Base-by-base conservation (phyloP, 1,284 basidiomycete species). In the Apiotrichum gracile region DNA sequence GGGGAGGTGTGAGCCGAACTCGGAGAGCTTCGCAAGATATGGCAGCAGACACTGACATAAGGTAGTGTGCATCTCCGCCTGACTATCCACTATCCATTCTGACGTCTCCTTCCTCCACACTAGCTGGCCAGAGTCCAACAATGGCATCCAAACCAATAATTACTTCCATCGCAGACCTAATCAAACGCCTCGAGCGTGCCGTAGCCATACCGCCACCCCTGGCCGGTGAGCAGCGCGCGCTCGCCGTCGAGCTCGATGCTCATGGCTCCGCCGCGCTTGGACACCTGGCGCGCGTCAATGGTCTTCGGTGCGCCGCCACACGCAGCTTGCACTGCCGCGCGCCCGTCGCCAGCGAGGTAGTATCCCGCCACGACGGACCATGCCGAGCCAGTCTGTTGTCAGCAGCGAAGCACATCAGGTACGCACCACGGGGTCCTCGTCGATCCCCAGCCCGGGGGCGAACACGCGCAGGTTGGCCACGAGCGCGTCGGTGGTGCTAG, bases 371-470 rank as follows among this genome's bases (percentile, higher is more conserved):
- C 49, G 26, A 54, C 54, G 21, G 68, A 63, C 41, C 67, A 64
- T 5, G 63, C 63, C 2, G 65, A 61, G 25, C 68, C 68, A 6
- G 65, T 67, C 47, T 49, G 47, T 7, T 7, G 43, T 44, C 19
- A 37, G 5, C 4, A n/a, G 8, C 17, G 19, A 25, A 31, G 13
- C n/a, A n/a, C 16, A 26, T 7, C 25, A 22, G 9, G 10, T 12
- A 65, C 66, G 59, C 48, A 70, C 68, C 13, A 72, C 68, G 19
- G 68, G 65, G 56, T 72, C 70, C 47, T 72, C 70, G 31, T 65
- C 63, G 34, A 70, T 54, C 2, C 64, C 68, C 13, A 66, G 31
- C 6, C 58, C 63, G 4, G 65, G 62, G 0, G 45, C 64, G 40
- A 66, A 67, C 16, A 70, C 65, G 38, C 70, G 54, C 3, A 60